phyloP scores from a whole-genome alignment of 2,329 filamentous ascomycete species.

The Exophiala viscosa region DNA sequence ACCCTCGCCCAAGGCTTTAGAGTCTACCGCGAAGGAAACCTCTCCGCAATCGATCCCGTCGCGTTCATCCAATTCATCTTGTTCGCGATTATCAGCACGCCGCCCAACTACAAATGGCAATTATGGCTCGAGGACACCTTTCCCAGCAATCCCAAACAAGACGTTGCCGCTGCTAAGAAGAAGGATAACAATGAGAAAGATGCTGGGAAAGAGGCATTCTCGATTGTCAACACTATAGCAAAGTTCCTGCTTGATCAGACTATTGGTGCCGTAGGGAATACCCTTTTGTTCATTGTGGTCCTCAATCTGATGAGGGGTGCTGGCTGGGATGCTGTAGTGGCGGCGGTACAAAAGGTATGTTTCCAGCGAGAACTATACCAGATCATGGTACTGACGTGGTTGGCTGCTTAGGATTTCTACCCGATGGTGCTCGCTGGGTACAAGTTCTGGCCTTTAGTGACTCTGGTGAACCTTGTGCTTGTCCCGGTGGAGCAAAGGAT shows the following conservation, averaged over 20 bases:
- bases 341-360: conserved; percentile 34
- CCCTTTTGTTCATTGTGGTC: conserved; percentile 54
- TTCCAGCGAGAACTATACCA: conserved; percentile 35
- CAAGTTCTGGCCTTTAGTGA: conserved; percentile 41
- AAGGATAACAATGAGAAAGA: conserved; percentile 46
- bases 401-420: conserved; percentile 16
- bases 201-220: conserved; percentile 20
- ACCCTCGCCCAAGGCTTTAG: conserved; percentile 68
- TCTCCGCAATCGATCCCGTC: conserved; percentile 41
- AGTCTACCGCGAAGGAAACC: conserved; percentile 46
- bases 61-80: conserved; percentile 66
- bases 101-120: conserved; percentile 86
- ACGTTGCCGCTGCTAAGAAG: conserved; percentile 44
- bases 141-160: conserved; percentile 49
- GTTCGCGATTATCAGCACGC: conserved; percentile 68
- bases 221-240: conserved; percentile 30
- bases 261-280: conserved; percentile 56
- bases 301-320: conserved; percentile 49
- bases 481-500: conserved; percentile 37
- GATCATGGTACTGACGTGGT: conserved; percentile 30
- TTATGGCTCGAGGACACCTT: conserved; percentile 69
- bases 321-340: conserved; percentile 31
- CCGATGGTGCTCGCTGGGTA: conserved; percentile 36
- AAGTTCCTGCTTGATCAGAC: conserved; percentile 53
- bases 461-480: conserved; percentile 37